phyloP scores from a whole-genome alignment of 2,329 filamentous ascomycete genomes.

The Aspergillus hiratsukae region DNA sequence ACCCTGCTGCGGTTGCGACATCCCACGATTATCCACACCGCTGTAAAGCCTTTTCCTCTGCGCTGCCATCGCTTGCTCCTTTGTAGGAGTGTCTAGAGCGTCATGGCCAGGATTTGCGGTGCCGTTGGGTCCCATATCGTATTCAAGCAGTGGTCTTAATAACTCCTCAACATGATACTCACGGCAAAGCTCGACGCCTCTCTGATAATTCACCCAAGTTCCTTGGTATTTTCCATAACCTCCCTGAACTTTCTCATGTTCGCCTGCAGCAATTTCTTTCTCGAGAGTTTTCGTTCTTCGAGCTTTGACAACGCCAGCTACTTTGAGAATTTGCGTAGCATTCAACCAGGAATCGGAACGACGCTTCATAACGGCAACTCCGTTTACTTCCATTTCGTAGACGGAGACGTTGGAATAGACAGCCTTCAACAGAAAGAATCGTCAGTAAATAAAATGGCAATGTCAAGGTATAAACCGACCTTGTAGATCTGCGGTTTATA shows the following conservation, averaged over 20 bases:
- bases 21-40: constrained; percentile 63
- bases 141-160: constrained; percentile 46
- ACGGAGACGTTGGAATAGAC: constrained; percentile 94
- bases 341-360: constrained; percentile 95
- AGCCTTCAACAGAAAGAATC: constrained; percentile 48
- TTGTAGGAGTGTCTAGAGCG: constrained; percentile 88
- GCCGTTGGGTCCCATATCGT: constrained; percentile 46
- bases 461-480: constrained; percentile 25
- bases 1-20: constrained; percentile 61
- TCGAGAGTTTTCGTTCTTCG: constrained; percentile 97
- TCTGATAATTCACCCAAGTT: constrained; percentile 94
- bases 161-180: constrained; percentile 56
- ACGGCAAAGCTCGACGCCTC: constrained; percentile 86
- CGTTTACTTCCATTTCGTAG: constrained; percentile 97
- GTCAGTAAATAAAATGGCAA: constrained; percentile 10
- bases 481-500: constrained; percentile 47
- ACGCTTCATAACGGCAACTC: constrained; percentile 90
- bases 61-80: constrained; percentile 97
- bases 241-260: constrained; percentile 97
- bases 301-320: constrained; percentile 94
- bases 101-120: constrained; percentile 67
- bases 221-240: constrained; percentile 99
- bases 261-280: constrained; percentile 92
- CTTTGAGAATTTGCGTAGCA: constrained; percentile 96
- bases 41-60: constrained; percentile 91